Base-by-base conservation (phyloP, 768 basidiomycete species). In the Scleroderma citrinum region DNA sequence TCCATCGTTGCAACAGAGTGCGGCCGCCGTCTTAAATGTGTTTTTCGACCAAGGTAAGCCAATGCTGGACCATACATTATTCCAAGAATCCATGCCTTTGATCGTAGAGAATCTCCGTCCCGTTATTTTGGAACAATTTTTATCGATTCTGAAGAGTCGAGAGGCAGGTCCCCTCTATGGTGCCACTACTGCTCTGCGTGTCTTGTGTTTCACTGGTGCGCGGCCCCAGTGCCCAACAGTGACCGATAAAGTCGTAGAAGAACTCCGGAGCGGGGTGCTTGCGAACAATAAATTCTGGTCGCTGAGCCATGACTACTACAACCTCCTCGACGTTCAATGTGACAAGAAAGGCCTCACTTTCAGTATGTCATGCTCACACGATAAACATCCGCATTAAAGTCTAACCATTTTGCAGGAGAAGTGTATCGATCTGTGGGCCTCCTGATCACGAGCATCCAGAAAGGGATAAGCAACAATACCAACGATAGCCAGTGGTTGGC, bases 391-490 rank as follows among this genome's bases (percentile, higher is more conserved):
- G 16, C 20, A 55, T 17, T 19, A 2, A 3, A 16, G 14, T 10
- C 38, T 31, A 29, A 3, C 13, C 3, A 29, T 49, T 20, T 13
- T n/a, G n/a, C 49, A 63, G 61, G 40, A 1, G 62, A 63, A 43
- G 62, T 64, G 13, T 61, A 57, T 34, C 48, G 53, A 21, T 52
- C 56, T 1, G 51, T 64, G 14, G 51, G 59, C 11, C 42, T 29
- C 16, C 47, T 64, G 62, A 59, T 63, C 39, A 54, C 46, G 46
- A 8, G 43, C 14, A 53, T 62, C 52, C 57, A 64, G 24, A 47
- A 39, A 23, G 36, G 34, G 0, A 53, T 56, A 4, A 21, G n/a
- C 8, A n/a, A 5, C 8, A 13, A 46, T 43, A 23, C 31, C 12
- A 47, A 50, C 14, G 50, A 44, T 19, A 24, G 32, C 14, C 46